Evolutionary conservation across 345 rosid species (phyloP).

Genomic region (Eucalyptus guilfoylei): DNA sequence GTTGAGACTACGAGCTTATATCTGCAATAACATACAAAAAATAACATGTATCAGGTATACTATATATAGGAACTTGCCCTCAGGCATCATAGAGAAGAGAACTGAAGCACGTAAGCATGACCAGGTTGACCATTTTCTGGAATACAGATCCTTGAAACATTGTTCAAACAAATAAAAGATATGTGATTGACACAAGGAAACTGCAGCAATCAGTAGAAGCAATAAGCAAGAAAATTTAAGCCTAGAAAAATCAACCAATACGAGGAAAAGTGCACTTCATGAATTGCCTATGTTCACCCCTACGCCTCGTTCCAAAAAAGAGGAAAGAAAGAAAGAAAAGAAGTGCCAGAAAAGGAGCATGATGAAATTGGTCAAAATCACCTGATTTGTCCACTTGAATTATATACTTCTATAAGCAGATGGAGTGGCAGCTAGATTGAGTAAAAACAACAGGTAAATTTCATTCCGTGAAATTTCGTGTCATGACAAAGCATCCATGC

Average conservation of each 20-base stretch:
- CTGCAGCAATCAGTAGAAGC: neutral
- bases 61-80: neutral
- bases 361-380: neutral
- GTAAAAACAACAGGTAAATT: neutral
- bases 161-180: neutral
- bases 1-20: slow-evolving; percentile 81
- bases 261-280: neutral
- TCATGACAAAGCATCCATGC: neutral
- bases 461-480: neutral
- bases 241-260: neutral
- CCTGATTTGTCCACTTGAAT: neutral
- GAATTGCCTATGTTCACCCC: neutral
- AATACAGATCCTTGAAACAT: neutral
- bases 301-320: neutral
- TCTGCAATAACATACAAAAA: slow-evolving; percentile 18
- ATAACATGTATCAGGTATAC: neutral
- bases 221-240: neutral
- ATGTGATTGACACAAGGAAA: neutral
- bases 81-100: neutral
- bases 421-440: neutral
- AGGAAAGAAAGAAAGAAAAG: neutral
- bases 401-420: neutral
- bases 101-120: neutral
- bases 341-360: neutral
- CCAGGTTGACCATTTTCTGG: neutral